Base-by-base conservation (phyloP, 164 flowering plant genomes). In the Vitis amurensis region DNA sequence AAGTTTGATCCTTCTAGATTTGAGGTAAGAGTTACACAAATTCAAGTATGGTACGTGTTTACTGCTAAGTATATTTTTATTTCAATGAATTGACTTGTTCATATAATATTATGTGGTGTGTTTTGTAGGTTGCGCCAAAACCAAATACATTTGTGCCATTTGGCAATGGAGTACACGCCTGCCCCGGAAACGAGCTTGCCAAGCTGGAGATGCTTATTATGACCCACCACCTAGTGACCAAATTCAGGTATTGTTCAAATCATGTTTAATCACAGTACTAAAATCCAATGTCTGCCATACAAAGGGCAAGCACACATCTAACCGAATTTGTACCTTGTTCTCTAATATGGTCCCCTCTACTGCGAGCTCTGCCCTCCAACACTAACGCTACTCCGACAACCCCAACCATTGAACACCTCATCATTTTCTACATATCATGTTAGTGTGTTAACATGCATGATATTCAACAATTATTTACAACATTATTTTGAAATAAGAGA, bases 141-240 rank as follows among this genome's bases (percentile, higher is more conserved):
- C 86, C 94, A 69, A 81, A 89, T 73, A 91, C 94, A 11, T 91
- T 86, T 44, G 51, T 87, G 82, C 94, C 97, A 74, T 91, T 91
- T 79, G 97, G 97, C 50, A 84, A 66, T 61, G 97, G 97, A 29
- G 82, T 76, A 2, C 94, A 90, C 72, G 72, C 94, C 17, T 91
- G 97, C 63, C 97, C 94, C 0, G 97, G 97, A 29, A 91, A 86
- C 73, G 94, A 89, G 62, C 90, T 91, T 49, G 97, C 97, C 73
- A 91, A 88, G 76, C 82, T 90, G 66, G 94, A 90, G 80, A 87
- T 88, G 68, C 81, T 87, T 17, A 74, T 87, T 10, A n/a, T 89
- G 68, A 68, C 79, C 59, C 94, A 89, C 69, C 90, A 87, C 66
- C 77, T 91, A 8, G 84, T 83, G 48, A 83, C 93, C 64, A 87